Evolutionary conservation across 306 rosid species (phyloP), one percentile per base, ranked within the genome.

Genomic region (Calophaca sinica): DNA sequence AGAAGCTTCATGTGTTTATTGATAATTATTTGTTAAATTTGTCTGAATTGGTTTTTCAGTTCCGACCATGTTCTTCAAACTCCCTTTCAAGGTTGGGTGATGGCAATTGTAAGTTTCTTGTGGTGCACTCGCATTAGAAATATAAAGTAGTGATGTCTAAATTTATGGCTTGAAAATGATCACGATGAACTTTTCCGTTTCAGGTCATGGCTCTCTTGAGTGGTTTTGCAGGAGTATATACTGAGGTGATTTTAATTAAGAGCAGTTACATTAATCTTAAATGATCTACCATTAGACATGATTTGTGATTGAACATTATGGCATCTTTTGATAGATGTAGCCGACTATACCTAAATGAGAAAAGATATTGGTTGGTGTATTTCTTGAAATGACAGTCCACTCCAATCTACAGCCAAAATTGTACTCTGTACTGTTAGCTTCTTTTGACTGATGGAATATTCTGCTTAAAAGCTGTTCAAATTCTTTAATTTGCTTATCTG

Each of bases 191-290:
- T 12, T 63, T 80, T 65, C 64, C 53, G 62, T 78, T 84, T 45
- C 84, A 94, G 98, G 85, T 87, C 77, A 91, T 94, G 98, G 97
- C 98, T 49, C 96, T 94, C 69, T 82, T 91, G 77, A 94, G 98
- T 83, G 98, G 98, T 84, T 91, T 91, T 85, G 97, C 98, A 0
- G 96, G 98, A 74, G 98, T 94, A 39, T 94, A 94, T 72, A 94
- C 97, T 0, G 97, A 94, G 97, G 97, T 94, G 85, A 75, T 81
- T 70, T 88, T 66, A 68, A n/a, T 52, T 72, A 48, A 51, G 39
- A 54, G 64, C 38, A 74, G 31, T 81, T 81, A 70, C 60, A 54
- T 52, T 33, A 42, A 44, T 48, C 38, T 54, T 26, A 29, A 20
- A 53, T 53, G 59, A 7, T 26, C 35, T 54, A 7, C 9, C 33